Evolutionary conservation across 73 alveolate genomes (phyloP).

Genomic region (Halteria grandinella): DNA sequence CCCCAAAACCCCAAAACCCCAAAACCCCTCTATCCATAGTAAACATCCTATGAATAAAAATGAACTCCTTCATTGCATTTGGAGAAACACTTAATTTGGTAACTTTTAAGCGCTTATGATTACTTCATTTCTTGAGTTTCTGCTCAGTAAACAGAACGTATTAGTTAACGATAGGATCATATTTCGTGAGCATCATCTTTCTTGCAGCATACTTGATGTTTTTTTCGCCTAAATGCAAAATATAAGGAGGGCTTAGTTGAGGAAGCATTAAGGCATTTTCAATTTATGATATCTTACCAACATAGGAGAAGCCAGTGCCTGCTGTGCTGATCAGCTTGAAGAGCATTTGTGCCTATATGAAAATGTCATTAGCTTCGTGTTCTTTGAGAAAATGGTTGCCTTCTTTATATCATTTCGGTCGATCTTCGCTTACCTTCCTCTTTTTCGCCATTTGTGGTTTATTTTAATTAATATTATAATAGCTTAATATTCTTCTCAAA

Average conservation of each 20-base stretch:
- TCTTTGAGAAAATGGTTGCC: neutral
- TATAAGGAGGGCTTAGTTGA: too few species aligned
- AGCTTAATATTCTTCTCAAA: too few species aligned
- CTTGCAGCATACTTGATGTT: slow-evolving; percentile 62
- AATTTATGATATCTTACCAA: slow-evolving; percentile 22
- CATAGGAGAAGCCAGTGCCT: slow-evolving; percentile 65
- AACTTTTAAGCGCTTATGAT: neutral
- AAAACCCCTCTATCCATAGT: too few species aligned
- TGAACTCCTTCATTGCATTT: too few species aligned
- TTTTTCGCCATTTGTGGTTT: slow-evolving; percentile 69
- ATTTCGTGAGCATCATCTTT: slow-evolving; percentile 54
- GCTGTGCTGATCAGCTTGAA: slow-evolving; percentile 61
- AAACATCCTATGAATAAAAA: too few species aligned
- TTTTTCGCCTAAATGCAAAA: slow-evolving; percentile 52
- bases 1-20: too few species aligned
- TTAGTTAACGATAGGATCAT: slow-evolving; percentile 67
- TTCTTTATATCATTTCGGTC: too few species aligned
- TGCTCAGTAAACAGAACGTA: slow-evolving; percentile 59
- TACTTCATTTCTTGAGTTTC: slow-evolving; percentile 58
- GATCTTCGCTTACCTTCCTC: slow-evolving; percentile 65
- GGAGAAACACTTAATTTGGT: too few species aligned
- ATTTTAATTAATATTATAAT: too few species aligned
- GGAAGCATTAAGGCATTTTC: too few species aligned
- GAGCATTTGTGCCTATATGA: slow-evolving; percentile 45
- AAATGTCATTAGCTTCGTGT: neutral